Evolutionary conservation across 768 basidiomycete species (phyloP).

Genomic region (Candolleomyces aberdarensis): DNA sequence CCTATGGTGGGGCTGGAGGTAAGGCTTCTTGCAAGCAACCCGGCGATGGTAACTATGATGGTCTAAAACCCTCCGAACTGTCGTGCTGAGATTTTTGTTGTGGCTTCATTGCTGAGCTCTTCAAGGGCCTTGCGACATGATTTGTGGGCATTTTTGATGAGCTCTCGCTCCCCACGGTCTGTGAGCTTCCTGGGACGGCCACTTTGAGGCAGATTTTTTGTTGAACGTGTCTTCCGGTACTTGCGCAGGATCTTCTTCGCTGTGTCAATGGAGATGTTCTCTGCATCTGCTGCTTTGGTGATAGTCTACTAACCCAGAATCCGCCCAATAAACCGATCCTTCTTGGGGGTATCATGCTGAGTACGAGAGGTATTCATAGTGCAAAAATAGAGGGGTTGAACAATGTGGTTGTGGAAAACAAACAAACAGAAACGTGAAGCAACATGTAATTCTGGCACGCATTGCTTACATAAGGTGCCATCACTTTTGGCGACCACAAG

Average conservation of each 20-base stretch:
- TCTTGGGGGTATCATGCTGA: background rate
- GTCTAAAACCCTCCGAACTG: too few relatives aligned
- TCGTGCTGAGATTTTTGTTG: background rate
- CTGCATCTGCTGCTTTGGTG: background rate
- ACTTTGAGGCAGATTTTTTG: slow-evolving; percentile 9
- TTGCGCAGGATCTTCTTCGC: slow-evolving; percentile 11
- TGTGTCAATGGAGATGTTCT: background rate
- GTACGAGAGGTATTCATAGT: background rate
- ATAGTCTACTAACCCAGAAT: background rate
- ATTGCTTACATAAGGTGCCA: background rate
- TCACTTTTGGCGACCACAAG: background rate
- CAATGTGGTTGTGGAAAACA: background rate
- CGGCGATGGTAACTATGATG: too few relatives aligned
- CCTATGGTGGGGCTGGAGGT: too few relatives aligned
- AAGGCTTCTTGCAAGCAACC: too few relatives aligned
- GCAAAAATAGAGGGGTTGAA: background rate
- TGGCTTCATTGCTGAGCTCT: background rate
- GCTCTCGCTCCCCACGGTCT: background rate
- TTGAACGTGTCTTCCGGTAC: slow-evolving; percentile 14
- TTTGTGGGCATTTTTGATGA: background rate
- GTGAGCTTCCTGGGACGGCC: slow-evolving; percentile 11
- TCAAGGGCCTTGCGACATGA: background rate
- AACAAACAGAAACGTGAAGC: background rate
- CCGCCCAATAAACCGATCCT: background rate
- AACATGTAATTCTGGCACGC: background rate